Base-by-base conservation (phyloP, 1,139 yeast genomes). In the Pichia sp. region DNA sequence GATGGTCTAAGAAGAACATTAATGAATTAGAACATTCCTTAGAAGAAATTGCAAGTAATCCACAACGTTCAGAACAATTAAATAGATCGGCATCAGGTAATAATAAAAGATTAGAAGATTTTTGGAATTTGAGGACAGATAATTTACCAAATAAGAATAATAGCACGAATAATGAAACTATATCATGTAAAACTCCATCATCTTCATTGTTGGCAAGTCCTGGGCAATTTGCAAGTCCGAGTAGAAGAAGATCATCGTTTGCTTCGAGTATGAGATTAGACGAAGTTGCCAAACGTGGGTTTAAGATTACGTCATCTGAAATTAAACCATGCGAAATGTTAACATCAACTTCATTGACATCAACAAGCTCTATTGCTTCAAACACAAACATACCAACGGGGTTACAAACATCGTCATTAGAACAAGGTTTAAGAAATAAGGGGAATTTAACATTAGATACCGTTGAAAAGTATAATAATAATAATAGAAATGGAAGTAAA, bases 1-100 rank as follows among this genome's bases (percentile, higher is more conserved):
- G 70, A 1, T 65, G 68, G 68, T 61, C 66, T 3, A 58, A 59
- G 18, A 61, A 62, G 46, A 60, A 67, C 9, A 61, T 66, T 9
- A 56, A 57, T 7, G 69, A 67, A 50, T 56, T 66, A 27, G 68
- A 65, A 48, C 56, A 63, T 41, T 61, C 62, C 14, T 50, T 65
- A 14, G 63, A 60, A 38, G 56, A 53, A 25, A 62, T 62, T 22
- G 60, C 62, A 41, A 44, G 43, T 18, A 53, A 56, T 30, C 52
- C 57, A 22, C 57, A 51, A 19, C 31, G 53, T 22, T 49, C 59
- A 33, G 54, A 57, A 2, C 53, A 54, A 14, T 48, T 50, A 25
- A 48, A 44, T 19, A 25, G 13, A 28, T 56, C 42, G 16, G 14
- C 18, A 38, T 27, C 3, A n/a, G 25, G 42, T 28, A 34, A 53